phyloP scores from a whole-genome alignment of 202 grass and related monocot genomes.

The Tripidium arundinaceum region DNA sequence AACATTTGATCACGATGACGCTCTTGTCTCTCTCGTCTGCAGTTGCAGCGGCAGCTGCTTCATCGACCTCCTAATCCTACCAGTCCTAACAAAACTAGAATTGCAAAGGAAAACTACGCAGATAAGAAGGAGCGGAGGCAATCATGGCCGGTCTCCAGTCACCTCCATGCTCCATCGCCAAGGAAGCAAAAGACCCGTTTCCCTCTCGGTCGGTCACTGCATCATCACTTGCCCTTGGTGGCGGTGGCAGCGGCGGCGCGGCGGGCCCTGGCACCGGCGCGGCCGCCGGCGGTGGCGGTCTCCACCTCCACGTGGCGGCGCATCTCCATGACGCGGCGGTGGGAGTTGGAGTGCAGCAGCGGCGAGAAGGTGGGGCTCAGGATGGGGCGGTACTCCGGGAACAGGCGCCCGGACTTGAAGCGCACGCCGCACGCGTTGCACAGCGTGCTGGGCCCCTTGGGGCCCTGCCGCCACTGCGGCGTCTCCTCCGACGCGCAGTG shows the following conservation, averaged over 20 bases:
- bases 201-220: neutral
- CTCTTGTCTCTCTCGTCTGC: neutral
- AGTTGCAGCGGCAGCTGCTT: neutral
- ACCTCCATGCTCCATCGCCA: conserved; percentile 15
- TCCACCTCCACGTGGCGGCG: conserved; percentile 48
- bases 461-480: conserved; percentile 92
- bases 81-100: conserved; percentile 24
- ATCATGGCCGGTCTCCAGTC: conserved; percentile 30
- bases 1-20: neutral
- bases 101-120: conserved; percentile 2
- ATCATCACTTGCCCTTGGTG: neutral
- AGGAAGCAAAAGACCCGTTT: neutral
- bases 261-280: conserved; percentile 9
- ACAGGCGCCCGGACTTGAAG: conserved; percentile 77
- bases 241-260: conserved; percentile 17
- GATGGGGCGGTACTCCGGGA: conserved; percentile 94
- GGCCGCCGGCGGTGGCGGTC: neutral
- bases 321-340: conserved; percentile 93
- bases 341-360: conserved; percentile 95
- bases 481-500: conserved; percentile 90
- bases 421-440: conserved; percentile 97
- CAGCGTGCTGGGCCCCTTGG: conserved; percentile 77
- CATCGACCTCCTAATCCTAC: conserved; percentile 29
- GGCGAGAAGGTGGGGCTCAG: conserved; percentile 83
- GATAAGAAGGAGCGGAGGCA: conserved; percentile 8